Evolutionary conservation across 208 protist species (phyloP).

Genomic region (Crithidia fasciculata): DNA sequence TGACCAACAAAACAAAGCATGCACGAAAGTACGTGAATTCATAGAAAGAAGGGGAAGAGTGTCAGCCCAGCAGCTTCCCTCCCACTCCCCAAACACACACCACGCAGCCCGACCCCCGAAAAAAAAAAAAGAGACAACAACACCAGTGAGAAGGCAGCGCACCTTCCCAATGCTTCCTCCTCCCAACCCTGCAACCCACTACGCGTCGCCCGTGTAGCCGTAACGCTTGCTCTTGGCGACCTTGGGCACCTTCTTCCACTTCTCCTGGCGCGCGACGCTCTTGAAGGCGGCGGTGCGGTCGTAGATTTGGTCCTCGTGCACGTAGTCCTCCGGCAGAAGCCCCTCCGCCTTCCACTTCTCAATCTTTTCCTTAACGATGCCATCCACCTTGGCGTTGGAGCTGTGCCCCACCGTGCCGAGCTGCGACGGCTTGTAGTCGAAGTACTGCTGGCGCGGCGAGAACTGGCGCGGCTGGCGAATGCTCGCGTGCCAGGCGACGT

Average conservation of each 20-base stretch:
- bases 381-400: slow-evolving; percentile 85
- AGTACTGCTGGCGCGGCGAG: slow-evolving; percentile 89
- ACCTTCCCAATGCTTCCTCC: no score
- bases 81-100: no score
- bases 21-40: no score
- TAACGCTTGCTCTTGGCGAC: slow-evolving; percentile 78
- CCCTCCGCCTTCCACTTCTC: slow-evolving; percentile 92
- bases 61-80: no score
- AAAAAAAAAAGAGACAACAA: background rate
- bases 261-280: slow-evolving; percentile 78
- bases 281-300: slow-evolving; percentile 82
- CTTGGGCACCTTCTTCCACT: slow-evolving; percentile 85
- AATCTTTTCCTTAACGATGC: slow-evolving; percentile 93
- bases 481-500: slow-evolving; percentile 88
- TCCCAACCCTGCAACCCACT: background rate
- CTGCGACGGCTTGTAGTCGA: slow-evolving; percentile 87
- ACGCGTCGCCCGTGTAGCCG: slow-evolving; percentile 83
- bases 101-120: background rate
- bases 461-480: slow-evolving; percentile 85
- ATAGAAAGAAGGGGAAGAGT: no score
- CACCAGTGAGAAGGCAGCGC: no score
- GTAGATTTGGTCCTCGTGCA: slow-evolving; percentile 86
- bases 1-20: background rate
- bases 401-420: slow-evolving; percentile 53
- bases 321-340: slow-evolving; percentile 87